Percentiles rank a stretch among this genome's conserved stretches.
phyloP scores from a whole-genome alignment of 306 rosid species.

The Fragaria vesca region DNA sequence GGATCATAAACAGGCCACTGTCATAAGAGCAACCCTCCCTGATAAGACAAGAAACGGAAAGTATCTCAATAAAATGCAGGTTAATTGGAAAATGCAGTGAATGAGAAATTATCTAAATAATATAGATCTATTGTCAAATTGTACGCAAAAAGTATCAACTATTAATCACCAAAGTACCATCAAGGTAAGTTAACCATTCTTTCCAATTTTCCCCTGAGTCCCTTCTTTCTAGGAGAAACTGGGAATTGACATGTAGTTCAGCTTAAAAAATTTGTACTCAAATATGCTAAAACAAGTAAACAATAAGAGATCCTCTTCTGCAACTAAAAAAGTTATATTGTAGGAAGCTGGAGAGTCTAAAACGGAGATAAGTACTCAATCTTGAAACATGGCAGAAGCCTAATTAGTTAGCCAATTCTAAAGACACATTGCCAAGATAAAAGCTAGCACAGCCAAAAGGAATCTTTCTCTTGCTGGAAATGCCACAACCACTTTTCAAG shows the following conservation, averaged over 20 bases:
- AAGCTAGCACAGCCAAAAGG: not conserved
- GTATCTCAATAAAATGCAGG: constrained; percentile 13
- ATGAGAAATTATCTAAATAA: not conserved
- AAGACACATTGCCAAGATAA: constrained; percentile 10
- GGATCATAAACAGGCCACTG: constrained; percentile 48
- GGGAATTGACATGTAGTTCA: not conserved
- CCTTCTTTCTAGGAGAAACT: not conserved
- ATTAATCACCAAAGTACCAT: constrained; percentile 2
- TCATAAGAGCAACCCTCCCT: constrained; percentile 69
- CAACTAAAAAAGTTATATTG: not conserved
- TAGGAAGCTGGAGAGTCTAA: not conserved
- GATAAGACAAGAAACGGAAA: constrained; percentile 31
- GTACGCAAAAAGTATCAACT: not conserved
- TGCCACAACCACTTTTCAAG: not conserved
- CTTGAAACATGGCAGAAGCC: constrained; percentile 10
- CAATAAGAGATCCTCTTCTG: not conserved
- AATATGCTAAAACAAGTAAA: not conserved
- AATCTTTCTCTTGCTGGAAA: not conserved
- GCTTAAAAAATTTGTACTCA: too few relatives aligned
- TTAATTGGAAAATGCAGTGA: not conserved
- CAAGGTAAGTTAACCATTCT: not conserved
- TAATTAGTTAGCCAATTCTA: constrained; percentile 1
- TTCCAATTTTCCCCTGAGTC: not conserved
- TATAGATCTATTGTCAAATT: not conserved
- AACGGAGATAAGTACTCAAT: not conserved